Percentiles rank a stretch among this genome's conserved stretches.
These are phyloP conservation scores for Aspergillus sp. DNA, from an alignment of 2,329 filamentous ascomycete genomes.

Conservation along the genomic window DNA sequence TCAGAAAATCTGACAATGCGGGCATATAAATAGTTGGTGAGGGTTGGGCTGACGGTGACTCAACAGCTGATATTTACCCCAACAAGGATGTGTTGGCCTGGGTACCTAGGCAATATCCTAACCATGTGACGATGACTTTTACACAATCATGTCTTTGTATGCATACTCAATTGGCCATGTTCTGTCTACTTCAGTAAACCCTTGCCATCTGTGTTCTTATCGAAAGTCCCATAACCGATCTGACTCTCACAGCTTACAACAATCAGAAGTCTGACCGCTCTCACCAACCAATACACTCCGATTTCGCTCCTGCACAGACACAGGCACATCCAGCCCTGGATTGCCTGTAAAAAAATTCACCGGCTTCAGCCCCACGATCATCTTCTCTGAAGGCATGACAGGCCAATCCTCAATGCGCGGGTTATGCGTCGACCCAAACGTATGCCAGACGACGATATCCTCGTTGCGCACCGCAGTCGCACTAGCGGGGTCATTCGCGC, in stretches of 20 bases:
- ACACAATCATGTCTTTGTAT: not conserved
- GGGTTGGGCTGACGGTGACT: too few relatives aligned
- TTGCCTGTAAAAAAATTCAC: constrained; percentile 12
- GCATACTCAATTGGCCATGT: not conserved
- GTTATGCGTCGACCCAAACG: constrained; percentile 42
- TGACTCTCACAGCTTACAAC: constrained; percentile 3
- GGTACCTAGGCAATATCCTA: too few relatives aligned
- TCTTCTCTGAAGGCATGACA: constrained; percentile 33
- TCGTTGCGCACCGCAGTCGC: constrained; percentile 29
- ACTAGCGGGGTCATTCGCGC: constrained; percentile 31
- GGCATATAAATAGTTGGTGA: too few relatives aligned
- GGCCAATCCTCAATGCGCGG: constrained; percentile 41
- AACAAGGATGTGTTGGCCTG: too few relatives aligned
- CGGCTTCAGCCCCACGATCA: constrained; percentile 9
- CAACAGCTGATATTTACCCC: too few relatives aligned
- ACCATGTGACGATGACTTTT: too few relatives aligned
- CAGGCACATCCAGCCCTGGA: constrained; percentile 9
- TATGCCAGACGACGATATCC: constrained; percentile 34
- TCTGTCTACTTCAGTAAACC: too few relatives aligned
- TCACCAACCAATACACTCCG: constrained; percentile 5
- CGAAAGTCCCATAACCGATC: not conserved
- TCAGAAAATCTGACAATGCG: too few relatives aligned
- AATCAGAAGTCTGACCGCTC: not conserved
- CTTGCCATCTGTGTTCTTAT: too few relatives aligned
- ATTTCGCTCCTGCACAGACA: constrained; percentile 8